These are phyloP conservation scores for Eucommia ulmoides DNA, from an alignment of 257 asterid species.

Conservation along the genomic window DNA sequence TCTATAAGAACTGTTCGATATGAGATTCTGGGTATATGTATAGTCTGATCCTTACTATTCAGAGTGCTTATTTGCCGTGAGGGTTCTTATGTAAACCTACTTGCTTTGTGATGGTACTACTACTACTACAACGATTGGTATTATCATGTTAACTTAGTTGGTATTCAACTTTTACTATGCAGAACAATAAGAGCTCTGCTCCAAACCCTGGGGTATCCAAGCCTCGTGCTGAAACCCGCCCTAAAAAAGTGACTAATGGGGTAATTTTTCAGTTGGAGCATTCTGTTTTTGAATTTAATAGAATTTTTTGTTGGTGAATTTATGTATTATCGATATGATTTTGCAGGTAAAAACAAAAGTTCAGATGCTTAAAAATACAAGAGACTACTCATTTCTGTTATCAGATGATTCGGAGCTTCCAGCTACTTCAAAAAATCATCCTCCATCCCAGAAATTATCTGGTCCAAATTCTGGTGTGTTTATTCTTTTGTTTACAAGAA, in stretches of 20 bases:
- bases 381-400: conserved; percentile 84
- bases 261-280: conserved; percentile 27
- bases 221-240: conserved; percentile 21
- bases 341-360: conserved; percentile 56
- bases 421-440: conserved; percentile 34
- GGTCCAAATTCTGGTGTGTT: conserved; percentile 58
- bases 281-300: no score
- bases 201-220: conserved; percentile 31
- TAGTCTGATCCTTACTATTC: no score
- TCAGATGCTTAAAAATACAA: conserved; percentile 58
- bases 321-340: no score
- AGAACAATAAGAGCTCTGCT: conserved; percentile 42
- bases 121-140: no score
- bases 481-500: conserved; percentile 13
- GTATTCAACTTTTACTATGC: conserved; percentile 13
- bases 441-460: conserved; percentile 31
- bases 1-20: no score
- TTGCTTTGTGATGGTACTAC: no score
- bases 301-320: no score
- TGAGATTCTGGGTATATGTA: no score
- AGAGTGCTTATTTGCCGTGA: no score
- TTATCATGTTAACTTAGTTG: no score
- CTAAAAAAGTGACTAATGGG: conserved; percentile 40
- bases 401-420: conserved; percentile 78
- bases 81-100: no score